A percentile compares a stretch with the other conserved stretches of the same genome.
These are phyloP conservation scores for Metschnikowia henanensis DNA, from an alignment of 805 yeast species.

Conservation along the genomic window DNA sequence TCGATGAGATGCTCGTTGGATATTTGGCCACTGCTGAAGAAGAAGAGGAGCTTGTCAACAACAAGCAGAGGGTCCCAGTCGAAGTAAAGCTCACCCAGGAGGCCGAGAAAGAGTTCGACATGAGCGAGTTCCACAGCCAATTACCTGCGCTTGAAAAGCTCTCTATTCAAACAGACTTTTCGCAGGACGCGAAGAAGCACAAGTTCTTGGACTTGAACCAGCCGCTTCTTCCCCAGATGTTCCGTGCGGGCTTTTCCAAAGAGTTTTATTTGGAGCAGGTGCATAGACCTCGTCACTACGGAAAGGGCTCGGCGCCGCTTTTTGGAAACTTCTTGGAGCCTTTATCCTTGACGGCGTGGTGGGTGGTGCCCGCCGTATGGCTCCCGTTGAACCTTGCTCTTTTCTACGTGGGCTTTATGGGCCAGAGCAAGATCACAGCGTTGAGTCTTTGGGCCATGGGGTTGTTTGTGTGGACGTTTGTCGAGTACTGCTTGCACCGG, in stretches of 20 bases:
- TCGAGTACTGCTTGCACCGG: conserved; percentile 88
- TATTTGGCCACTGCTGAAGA: conserved; percentile 81
- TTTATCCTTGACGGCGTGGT: conserved; percentile 90
- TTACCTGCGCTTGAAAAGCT: conserved; percentile 74
- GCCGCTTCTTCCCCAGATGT: conserved; percentile 81
- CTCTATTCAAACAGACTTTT: conserved; percentile 75
- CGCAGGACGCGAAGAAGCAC: conserved; percentile 70
- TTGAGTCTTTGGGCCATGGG: conserved; percentile 71
- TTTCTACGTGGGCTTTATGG: conserved; percentile 55
- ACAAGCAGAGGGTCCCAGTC: conserved; percentile 56
- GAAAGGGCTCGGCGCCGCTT: conserved; percentile 93
- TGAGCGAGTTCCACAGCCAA: conserved; percentile 51
- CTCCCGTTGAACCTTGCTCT: conserved; percentile 72
- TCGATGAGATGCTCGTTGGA: conserved; percentile 81
- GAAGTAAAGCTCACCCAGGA: conserved; percentile 47
- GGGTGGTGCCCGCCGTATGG: conserved; percentile 87
- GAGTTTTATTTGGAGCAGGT: conserved; percentile 94
- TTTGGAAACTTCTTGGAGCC: conserved; percentile 97
- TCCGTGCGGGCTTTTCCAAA: conserved; percentile 72
- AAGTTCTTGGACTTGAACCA: conserved; percentile 81
- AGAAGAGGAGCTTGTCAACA: conserved; percentile 65
- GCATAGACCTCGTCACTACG: conserved; percentile 97
- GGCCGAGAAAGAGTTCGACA: conserved; percentile 24
- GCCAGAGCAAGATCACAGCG: conserved; percentile 48
- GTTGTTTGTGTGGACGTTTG: conserved; percentile 87